These are phyloP conservation scores for Saccharomyces hybrid DNA, from an alignment of 1,139 yeast species.

Conservation along the genomic window DNA sequence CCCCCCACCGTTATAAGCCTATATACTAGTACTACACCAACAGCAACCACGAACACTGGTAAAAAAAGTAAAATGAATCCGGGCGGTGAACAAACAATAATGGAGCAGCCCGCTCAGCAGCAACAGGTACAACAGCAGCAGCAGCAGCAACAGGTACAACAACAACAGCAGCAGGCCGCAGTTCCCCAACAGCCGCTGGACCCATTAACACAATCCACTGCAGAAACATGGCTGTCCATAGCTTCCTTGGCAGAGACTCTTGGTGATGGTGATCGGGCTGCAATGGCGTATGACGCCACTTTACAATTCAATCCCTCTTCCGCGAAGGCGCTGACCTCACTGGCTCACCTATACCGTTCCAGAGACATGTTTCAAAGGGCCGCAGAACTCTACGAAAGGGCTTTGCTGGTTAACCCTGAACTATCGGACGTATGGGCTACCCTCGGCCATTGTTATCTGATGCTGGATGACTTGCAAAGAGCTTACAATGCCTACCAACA, in stretches of 20 bases:
- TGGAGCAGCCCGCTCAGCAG: constrained; percentile 8
- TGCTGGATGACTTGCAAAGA: constrained; percentile 91
- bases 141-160: constrained; percentile 20
- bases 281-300: constrained; percentile 84
- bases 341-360: constrained; percentile 83
- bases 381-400: constrained; percentile 85
- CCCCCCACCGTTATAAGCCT: not conserved
- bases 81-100: constrained; percentile 1
- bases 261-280: constrained; percentile 85
- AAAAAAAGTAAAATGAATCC: not conserved
- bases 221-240: constrained; percentile 89
- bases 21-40: not conserved
- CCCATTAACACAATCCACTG: constrained; percentile 57
- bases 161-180: constrained; percentile 57
- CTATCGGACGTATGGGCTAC: constrained; percentile 98
- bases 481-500: constrained; percentile 96
- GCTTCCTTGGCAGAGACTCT: constrained; percentile 86
- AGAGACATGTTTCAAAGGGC: constrained; percentile 89
- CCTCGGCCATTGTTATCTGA: constrained; percentile 90
- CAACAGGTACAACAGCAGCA: constrained; percentile 5
- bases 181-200: constrained; percentile 23
- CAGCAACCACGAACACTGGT: not conserved
- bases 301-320: constrained; percentile 80
- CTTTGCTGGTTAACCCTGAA: constrained; percentile 72
- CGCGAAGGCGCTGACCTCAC: constrained; percentile 72